Base-by-base conservation (phyloP, 805 yeast species). In the Wickerhamiella lipophila region DNA sequence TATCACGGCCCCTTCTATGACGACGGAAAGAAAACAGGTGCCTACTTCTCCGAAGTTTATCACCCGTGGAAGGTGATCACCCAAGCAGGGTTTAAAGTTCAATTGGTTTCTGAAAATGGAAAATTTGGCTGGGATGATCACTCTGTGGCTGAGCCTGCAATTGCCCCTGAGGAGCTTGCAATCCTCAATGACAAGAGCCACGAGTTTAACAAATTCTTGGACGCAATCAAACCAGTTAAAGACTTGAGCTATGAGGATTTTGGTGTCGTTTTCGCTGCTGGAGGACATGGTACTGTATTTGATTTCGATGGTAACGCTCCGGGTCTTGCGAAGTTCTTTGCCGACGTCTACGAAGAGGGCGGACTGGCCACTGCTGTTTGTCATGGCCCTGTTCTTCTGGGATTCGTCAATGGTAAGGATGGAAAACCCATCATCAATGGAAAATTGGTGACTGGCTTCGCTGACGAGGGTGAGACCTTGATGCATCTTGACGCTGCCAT, bases 281-380 rank as follows among this genome's bases (percentile, higher is more conserved):
- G 77, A 45, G 85, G 86, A 34, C 85, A 80, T 57, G 85, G 76
- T 25, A 67, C 80, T 23, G 54, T 72, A 34, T 75, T 70, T 54
- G 85, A 79, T 60, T 77, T 68, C 62, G 79, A 79, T 41, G 57
- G 51, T 30, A 65, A 60, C 2, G 80, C 81, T 12, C 62, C 58
- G 5, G 68, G 59, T 15, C 62, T 78, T 46, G 76, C 72, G 47
- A 53, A 59, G 21, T 50, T 75, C 40, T 79, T 77, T 18, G 62
- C 66, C 23, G 62, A 65, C 16, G 70, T 78, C 44, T 76, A 72
- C 58, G 64, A 62, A 26, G 61, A 70, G 19, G 75, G 74, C 36
- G 83, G 82, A 43, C 71, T 77, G 35, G 71, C 78, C 19, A 62
- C 77, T 40, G 81, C 83, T 12, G 83, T 79, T 8, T 79, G 85